Evolutionary conservation across 805 yeast species (phyloP).

Genomic region (Candida silvicultrix): DNA sequence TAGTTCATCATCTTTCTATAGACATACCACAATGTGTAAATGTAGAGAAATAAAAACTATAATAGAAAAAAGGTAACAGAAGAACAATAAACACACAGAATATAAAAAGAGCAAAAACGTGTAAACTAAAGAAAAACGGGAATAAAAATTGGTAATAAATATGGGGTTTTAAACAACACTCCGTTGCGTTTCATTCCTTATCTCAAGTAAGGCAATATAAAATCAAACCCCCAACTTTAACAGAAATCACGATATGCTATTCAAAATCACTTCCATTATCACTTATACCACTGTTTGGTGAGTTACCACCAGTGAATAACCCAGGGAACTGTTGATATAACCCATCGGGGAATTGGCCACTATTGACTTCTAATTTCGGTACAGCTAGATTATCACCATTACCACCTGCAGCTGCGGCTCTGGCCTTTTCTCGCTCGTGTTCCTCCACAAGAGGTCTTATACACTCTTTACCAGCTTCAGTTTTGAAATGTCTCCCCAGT

Average conservation of each 20-base stretch:
- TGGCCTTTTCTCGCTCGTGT: constrained; percentile 25
- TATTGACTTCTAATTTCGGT: background rate
- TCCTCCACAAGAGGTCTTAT: constrained; percentile 63
- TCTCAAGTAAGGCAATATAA: too few relatives aligned
- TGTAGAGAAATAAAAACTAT: too few relatives aligned
- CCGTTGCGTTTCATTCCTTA: background rate
- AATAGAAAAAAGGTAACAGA: background rate
- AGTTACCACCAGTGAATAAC: background rate
- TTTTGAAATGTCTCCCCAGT: constrained; percentile 68
- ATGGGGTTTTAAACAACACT: background rate
- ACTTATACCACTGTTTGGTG: constrained; percentile 1
- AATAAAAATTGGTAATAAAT: background rate
- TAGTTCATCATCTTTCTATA: background rate
- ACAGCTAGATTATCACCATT: background rate
- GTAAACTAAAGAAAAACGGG: too few relatives aligned
- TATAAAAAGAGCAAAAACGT: background rate
- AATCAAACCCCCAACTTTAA: too few relatives aligned
- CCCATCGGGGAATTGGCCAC: background rate
- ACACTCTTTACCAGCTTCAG: constrained; percentile 73
- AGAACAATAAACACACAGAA: background rate
- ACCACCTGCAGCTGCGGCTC: background rate
- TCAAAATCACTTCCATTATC: constrained; percentile 1
- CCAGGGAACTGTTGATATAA: background rate
- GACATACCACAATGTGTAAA: background rate
- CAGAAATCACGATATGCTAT: background rate